Percentiles rank a stretch among this genome's conserved stretches.
phyloP scores from a whole-genome alignment of 1,139 yeast species.

The Pneumocystis sp. region DNA sequence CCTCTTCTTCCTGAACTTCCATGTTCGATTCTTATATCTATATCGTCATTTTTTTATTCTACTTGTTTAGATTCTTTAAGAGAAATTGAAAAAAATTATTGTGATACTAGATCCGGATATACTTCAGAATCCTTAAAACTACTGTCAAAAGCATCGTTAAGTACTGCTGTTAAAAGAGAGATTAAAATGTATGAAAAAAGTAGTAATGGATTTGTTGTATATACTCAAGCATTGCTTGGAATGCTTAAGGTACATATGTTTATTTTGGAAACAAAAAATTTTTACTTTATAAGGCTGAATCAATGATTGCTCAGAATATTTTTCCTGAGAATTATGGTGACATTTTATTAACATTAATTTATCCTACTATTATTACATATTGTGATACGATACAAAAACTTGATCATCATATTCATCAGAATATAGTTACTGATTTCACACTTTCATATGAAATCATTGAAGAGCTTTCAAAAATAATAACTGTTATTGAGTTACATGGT shows the following conservation, averaged over 20 bases:
- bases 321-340: slow-evolving; percentile 7
- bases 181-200: slow-evolving; percentile 8
- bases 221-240: slow-evolving; percentile 8
- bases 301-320: slow-evolving; percentile 1
- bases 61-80: background rate
- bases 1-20: background rate
- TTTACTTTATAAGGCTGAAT: slow-evolving; percentile 2
- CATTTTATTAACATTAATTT: background rate
- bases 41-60: background rate
- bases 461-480: slow-evolving; percentile 1
- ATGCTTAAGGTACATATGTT: slow-evolving; percentile 4
- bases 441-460: slow-evolving; percentile 10
- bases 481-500: background rate
- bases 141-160: slow-evolving; percentile 7
- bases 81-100: background rate
- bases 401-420: slow-evolving; percentile 4
- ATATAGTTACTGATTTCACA: slow-evolving; percentile 6
- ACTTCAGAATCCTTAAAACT: slow-evolving; percentile 7
- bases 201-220: slow-evolving; percentile 10
- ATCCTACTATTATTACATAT: slow-evolving; percentile 7
- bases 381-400: slow-evolving; percentile 5
- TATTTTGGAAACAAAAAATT: background rate
- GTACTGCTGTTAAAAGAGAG: slow-evolving; percentile 6
- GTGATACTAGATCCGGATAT: slow-evolving; percentile 4
- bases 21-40: background rate